Evolutionary conservation across 1,284 basidiomycete genomes (phyloP), one percentile per base, ranked within the genome.

Genomic region (Heliocybe sulcata): DNA sequence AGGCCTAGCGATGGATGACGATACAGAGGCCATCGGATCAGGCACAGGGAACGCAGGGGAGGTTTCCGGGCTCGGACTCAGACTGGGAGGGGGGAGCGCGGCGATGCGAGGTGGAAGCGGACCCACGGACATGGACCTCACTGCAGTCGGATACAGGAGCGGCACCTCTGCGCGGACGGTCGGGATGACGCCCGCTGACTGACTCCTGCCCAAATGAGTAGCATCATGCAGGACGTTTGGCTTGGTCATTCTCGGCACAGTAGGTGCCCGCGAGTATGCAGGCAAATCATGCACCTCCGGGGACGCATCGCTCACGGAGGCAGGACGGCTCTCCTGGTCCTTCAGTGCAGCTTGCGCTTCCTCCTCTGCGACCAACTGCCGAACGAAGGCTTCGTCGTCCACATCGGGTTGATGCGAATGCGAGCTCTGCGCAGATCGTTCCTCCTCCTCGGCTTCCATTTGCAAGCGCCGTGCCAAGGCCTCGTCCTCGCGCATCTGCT

Each of bases 381-480:
- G 61, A n/a, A 69, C 69, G 22, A 69, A 53, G 4, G 61, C 67
- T 53, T 71, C 74, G 54, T 75, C 73, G 52, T 49, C 47, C 10
- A 49, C 23, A 22, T 25, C 12, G 9, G 25, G 6, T 26, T 4
- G 47, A 23, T n/a, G 51, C 19, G 2, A 35, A n/a, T 19, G 20
- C 31, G 23, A 33, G 23, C 47, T 20, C 47, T 25, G 47, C 3
- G 47, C 22, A 49, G 47, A 29, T 31, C 20, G 35, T 27, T 31
- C 27, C 22, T 23, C 20, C 20, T 52, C 14, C 33, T 22, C 22
- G 6, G 51, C 51, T 20, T 29, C 20, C 51, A 52, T 31, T 11
- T 23, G 26, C 14, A 23, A 14, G 16, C 20, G 51, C 14, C 22
- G 26, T 35, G 51, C 31, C 19, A 42, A 20, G 19, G 38, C 38